Evolutionary conservation across 1,284 basidiomycete genomes (phyloP), one percentile per base, ranked within the genome.

Genomic region (Ustilago trichophora): DNA sequence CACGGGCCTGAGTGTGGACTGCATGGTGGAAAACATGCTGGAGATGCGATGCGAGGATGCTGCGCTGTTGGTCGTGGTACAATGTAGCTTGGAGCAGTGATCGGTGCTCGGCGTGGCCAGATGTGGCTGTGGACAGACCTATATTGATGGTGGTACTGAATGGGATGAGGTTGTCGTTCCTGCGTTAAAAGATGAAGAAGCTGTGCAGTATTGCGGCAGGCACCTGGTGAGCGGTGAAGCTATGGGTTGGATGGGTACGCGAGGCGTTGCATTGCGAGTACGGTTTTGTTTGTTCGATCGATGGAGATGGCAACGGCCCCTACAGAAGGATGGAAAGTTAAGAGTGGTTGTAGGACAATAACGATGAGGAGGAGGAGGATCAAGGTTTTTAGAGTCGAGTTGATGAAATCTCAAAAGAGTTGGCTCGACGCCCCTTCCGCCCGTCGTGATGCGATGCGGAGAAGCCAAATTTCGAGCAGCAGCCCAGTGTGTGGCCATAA

Each of bases 21-120:
- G 54, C 55, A 58, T 38, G 33, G 41, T 41, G 15, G 52, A 54
- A 13, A 37, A 37, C 52, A 63, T 56, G 37, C 5, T 31, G 21
- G 47, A 26, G 22, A 15, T 4, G 43, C 9, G 6, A 21, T 38
- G 13, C 36, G 19, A 22, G n/a, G 46, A 16, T 10, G 15, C 31
- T 16, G 44, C 25, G 33, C 11, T 25, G 42, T 34, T 10, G 18
- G 8, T 16, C 16, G 16, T 35, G 33, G 16, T 7, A n/a, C 2
- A 35, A 35, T 15, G 13, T n/a, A n/a, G 16, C 25, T 25, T 22
- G 25, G 27, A 29, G 26, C 25, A 29, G 8, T 15, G 16, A 35
- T 29, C 7, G 26, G 25, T 26, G 16, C 19, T 7, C 12, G 19
- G 21, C n/a, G 7, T 31, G 29, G 21, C 4, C 12, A 25, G n/a